These are phyloP conservation scores for Nigrograna mackinnonii DNA, from an alignment of 2,329 filamentous ascomycete species.

Conservation along the genomic window DNA sequence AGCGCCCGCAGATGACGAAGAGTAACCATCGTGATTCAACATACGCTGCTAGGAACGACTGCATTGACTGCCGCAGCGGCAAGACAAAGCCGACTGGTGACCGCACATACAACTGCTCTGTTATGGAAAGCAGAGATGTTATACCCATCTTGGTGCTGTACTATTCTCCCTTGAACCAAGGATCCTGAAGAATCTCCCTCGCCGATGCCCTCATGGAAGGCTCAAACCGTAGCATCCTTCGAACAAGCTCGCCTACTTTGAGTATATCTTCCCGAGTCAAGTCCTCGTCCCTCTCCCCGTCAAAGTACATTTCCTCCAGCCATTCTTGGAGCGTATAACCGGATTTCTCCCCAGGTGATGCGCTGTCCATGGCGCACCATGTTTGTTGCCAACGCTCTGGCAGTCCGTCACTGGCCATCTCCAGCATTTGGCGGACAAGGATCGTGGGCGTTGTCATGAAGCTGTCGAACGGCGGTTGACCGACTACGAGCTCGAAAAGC, in stretches of 20 bases:
- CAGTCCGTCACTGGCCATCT: not conserved
- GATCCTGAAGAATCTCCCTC: conserved; percentile 15
- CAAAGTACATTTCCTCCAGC: conserved; percentile 44
- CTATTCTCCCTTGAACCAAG: conserved; percentile 20
- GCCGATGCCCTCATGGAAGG: conserved; percentile 19
- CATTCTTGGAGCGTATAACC: conserved; percentile 36
- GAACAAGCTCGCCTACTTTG: conserved; percentile 14
- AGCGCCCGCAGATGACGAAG: no score
- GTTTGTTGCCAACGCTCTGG: not conserved
- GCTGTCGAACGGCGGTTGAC: not conserved
- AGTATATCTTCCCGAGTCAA: conserved; percentile 20
- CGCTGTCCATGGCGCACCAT: not conserved
- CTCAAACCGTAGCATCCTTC: conserved; percentile 20
- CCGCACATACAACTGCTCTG: no score
- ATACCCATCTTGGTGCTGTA: no score
- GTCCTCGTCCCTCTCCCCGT: conserved; percentile 21
- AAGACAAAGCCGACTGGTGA: no score
- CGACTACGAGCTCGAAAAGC: not conserved
- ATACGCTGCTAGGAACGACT: no score
- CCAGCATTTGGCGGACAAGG: not conserved
- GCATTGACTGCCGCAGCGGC: no score
- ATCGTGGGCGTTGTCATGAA: not conserved
- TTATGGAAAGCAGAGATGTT: no score
- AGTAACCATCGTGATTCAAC: no score
- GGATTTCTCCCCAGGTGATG: not conserved